These are phyloP conservation scores for Solanum tarapatanum DNA, from an alignment of 257 asterid species.

Conservation along the genomic window DNA sequence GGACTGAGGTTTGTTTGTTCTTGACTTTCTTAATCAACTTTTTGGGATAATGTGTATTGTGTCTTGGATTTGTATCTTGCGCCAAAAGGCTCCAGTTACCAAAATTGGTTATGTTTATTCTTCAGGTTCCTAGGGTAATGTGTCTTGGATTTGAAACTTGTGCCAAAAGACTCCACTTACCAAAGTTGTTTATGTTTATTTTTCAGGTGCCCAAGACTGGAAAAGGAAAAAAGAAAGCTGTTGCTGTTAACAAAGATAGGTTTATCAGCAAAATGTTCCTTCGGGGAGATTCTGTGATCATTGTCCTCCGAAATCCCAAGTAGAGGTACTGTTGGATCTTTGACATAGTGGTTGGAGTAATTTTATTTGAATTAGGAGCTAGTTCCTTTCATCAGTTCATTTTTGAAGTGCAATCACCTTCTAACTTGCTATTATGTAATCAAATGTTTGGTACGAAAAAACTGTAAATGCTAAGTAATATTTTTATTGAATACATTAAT, in stretches of 20 bases:
- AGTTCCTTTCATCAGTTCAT: neutral
- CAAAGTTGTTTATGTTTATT: neutral
- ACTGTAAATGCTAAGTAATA: neutral
- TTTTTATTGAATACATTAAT: neutral
- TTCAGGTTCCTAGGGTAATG: slow-evolving; percentile 34
- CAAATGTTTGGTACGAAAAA: neutral
- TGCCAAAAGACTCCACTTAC: neutral
- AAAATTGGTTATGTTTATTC: neutral
- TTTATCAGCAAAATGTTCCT: slow-evolving; percentile 88
- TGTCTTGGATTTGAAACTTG: neutral
- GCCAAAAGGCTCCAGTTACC: neutral
- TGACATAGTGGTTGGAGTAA: neutral
- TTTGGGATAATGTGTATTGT: neutral
- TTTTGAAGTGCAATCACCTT: neutral
- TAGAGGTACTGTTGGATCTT: slow-evolving; percentile 26
- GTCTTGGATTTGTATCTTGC: neutral
- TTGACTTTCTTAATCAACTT: neutral
- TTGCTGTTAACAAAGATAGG: slow-evolving; percentile 74
- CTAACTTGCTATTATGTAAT: neutral
- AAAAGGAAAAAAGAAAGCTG: slow-evolving; percentile 90
- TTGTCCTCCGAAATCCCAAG: slow-evolving; percentile 78
- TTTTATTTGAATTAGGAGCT: neutral
- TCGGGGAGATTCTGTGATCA: slow-evolving; percentile 89
- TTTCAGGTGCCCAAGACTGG: slow-evolving; percentile 64
- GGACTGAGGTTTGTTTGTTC: slow-evolving; percentile 63